Base-by-base conservation (phyloP, 2,329 filamentous ascomycete species). In the Sporothrix humicola region DNA sequence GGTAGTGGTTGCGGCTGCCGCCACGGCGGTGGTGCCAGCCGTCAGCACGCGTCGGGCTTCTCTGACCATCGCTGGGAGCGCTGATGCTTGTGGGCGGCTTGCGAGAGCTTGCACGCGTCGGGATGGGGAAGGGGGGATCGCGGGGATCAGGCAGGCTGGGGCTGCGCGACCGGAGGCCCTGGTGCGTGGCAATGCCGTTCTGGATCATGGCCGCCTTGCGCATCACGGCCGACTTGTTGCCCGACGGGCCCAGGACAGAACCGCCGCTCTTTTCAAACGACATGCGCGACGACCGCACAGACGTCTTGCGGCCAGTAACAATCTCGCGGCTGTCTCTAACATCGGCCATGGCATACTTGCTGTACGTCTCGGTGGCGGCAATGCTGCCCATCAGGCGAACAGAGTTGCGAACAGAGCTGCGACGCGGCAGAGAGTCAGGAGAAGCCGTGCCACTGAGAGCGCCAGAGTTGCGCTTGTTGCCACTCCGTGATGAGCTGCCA, bases 121-220 rank as follows among this genome's bases (percentile, higher is more conserved):
- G 96, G 7, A 99, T 97, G 0, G 96, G 95, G 84, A 97, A 98
- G 0, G 96, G 96, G 42, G 96, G 95, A 71, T 89, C 86, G 44
- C 81, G 74, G 83, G 72, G 84, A 74, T 90, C 93, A 69, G 84
- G 86, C 71, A 89, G 82, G 80, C 87, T 93, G 66, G 91, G 90
- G 79, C 90, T 94, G 74, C 88, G 84, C 10, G 91, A 86, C 50
- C 89, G 87, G 8, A 56, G 52, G 65, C 86, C 84, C 74, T 87
- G 87, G 76, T 95, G 93, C 12, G 89, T 90, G 37, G 88, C 89
- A 71, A 93, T 91, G 20, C 93, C 92, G 79, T 87, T 95, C 75
- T 94, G 92, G 71, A 95, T 94, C 86, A 96, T 88, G 20, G 93
- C 92, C 61, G 92, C 88, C 79, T 91, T 92, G 68, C 93, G 90